Percentiles rank a stretch among this genome's conserved stretches.
phyloP scores from a whole-genome alignment of 257 asterid species.

The Marsdenia floribunda region DNA sequence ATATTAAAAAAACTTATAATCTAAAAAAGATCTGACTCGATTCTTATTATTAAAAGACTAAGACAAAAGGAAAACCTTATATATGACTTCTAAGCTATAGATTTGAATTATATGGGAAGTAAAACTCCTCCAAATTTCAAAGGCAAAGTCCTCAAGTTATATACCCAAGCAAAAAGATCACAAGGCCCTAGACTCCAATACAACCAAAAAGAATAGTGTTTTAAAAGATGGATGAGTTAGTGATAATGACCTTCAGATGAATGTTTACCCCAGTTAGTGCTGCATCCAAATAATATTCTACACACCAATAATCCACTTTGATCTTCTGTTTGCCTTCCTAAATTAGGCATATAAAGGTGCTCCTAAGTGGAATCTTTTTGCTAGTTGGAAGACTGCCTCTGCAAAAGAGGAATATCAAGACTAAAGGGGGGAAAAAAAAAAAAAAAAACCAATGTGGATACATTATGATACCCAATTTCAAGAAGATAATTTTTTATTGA shows the following conservation, averaged over 20 bases:
- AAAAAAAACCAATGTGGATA: background rate
- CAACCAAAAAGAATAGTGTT: background rate
- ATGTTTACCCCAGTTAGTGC: slow-evolving; percentile 15
- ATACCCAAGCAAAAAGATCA: background rate
- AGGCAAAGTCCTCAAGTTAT: no score
- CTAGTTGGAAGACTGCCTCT: slow-evolving; percentile 4
- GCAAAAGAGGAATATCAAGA: slow-evolving; percentile 1
- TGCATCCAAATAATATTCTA: background rate
- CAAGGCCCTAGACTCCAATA: background rate
- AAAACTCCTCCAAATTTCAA: no score
- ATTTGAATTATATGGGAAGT: no score
- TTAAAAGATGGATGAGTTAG: slow-evolving; percentile 6
- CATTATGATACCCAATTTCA: background rate
- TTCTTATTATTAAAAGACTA: no score
- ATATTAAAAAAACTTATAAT: no score
- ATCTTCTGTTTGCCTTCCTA: background rate
- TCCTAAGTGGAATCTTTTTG: background rate
- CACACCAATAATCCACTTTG: background rate
- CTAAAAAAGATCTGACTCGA: no score
- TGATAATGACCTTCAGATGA: slow-evolving; percentile 6
- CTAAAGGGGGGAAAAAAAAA: background rate
- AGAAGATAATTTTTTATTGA: background rate
- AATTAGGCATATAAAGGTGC: background rate
- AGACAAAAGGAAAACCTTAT: no score
- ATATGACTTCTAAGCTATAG: no score